A percentile compares a stretch with the other conserved stretches of the same genome.
These are phyloP conservation scores for Psilocybe mexicana DNA, from an alignment of 1,284 basidiomycete species.

Conservation along the genomic window DNA sequence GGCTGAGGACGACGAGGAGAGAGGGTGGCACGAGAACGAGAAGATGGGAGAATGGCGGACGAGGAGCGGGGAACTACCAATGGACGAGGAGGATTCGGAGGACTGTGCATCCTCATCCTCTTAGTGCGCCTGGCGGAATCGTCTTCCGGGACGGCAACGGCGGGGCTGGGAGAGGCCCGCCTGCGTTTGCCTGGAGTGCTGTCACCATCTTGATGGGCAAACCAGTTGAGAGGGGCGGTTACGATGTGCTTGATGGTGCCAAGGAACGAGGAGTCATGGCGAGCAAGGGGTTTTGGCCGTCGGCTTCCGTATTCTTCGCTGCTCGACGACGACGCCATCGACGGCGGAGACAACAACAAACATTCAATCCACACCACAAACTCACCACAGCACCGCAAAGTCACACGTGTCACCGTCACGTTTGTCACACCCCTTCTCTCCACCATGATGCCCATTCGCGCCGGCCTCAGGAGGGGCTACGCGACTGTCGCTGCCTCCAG, in stretches of 20 bases:
- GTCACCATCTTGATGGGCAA: slow-evolving; percentile 47
- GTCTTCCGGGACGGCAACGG: neutral
- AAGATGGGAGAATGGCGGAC: slow-evolving; percentile 37
- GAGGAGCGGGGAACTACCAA: slow-evolving; percentile 35
- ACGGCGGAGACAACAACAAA: slow-evolving; percentile 30
- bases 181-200: slow-evolving; percentile 54
- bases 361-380: slow-evolving; percentile 16
- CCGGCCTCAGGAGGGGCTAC: slow-evolving; percentile 9
- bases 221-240: slow-evolving; percentile 63
- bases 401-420: slow-evolving; percentile 20
- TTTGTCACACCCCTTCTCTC: slow-evolving; percentile 16
- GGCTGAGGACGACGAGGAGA: slow-evolving; percentile 37
- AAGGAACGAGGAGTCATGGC: slow-evolving; percentile 53
- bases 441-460: slow-evolving; percentile 14
- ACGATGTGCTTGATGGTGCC: slow-evolving; percentile 65
- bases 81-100: slow-evolving; percentile 46
- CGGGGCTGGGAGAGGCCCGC: slow-evolving; percentile 28
- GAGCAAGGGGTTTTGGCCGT: slow-evolving; percentile 37
- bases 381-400: slow-evolving; percentile 10
- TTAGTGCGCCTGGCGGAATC: slow-evolving; percentile 37
- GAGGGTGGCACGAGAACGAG: slow-evolving; percentile 41
- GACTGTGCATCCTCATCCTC: slow-evolving; percentile 57
- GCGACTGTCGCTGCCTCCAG: slow-evolving; percentile 9
- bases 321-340: slow-evolving; percentile 30
- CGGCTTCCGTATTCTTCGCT: slow-evolving; percentile 20